Evolutionary conservation across 2,329 filamentous ascomycete genomes (phyloP).

Genomic region (Colletotrichum sp.): DNA sequence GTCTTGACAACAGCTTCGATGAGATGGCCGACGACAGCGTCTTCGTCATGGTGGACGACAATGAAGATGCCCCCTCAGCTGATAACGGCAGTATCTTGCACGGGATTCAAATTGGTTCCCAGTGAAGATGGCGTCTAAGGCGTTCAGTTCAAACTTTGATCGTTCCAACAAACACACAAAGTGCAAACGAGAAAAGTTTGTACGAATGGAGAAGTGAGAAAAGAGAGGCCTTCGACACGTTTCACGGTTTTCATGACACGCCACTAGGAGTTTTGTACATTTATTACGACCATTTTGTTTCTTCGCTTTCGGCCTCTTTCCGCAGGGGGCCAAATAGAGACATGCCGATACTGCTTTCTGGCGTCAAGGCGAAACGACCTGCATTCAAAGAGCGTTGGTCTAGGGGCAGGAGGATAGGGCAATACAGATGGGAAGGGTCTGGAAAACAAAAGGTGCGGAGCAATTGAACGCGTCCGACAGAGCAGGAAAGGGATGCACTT

Average conservation of each 20-base stretch:
- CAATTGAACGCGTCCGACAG: background rate
- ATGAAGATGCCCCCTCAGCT: background rate
- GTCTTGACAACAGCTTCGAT: background rate
- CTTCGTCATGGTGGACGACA: background rate
- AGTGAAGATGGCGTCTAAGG: background rate
- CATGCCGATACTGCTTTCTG: background rate
- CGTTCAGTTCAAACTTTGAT: background rate
- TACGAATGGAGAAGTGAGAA: background rate
- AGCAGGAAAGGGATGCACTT: background rate
- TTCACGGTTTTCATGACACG: background rate
- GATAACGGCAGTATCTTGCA: conserved; percentile 5
- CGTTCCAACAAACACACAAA: background rate
- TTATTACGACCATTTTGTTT: background rate
- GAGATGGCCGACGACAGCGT: background rate
- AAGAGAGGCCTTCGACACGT: background rate
- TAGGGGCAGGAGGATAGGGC: background rate
- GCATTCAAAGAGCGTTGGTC: background rate
- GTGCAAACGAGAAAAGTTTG: background rate
- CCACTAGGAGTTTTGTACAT: conserved; percentile 7
- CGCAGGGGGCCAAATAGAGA: background rate
- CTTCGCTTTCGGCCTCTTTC: background rate
- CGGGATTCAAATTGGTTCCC: background rate
- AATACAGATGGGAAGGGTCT: background rate
- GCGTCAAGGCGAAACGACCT: background rate
- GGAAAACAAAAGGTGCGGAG: background rate